phyloP scores from a whole-genome alignment of 345 rosid genomes.

The Cardamine chenopodiifolia region DNA sequence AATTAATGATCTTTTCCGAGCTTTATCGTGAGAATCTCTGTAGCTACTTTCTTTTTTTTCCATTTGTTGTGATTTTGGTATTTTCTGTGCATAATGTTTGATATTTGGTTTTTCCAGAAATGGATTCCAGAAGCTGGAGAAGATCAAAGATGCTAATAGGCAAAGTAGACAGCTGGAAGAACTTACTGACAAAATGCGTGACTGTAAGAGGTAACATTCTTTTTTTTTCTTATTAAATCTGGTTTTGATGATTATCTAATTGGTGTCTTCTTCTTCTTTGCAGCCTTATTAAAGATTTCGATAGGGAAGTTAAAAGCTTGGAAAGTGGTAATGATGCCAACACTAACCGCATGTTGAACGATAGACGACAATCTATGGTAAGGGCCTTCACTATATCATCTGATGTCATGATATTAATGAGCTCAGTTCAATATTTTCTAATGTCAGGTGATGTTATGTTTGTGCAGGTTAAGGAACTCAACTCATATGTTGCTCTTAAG shows the following conservation, averaged over 20 bases:
- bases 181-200: constrained; percentile 92
- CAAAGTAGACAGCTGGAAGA: constrained; percentile 96
- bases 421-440: background rate
- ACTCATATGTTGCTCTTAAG: constrained; percentile 78
- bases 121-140: constrained; percentile 96
- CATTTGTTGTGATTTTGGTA: background rate
- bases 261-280: constrained; percentile 33
- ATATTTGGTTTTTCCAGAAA: constrained; percentile 50
- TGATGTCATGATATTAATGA: background rate
- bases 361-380: constrained; percentile 90
- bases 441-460: constrained; percentile 14
- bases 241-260: background rate
- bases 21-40: constrained; percentile 65
- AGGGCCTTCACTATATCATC: background rate
- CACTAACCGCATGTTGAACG: constrained; percentile 70
- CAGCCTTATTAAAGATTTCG: constrained; percentile 97
- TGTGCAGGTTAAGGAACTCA: constrained; percentile 77
- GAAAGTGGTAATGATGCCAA: constrained; percentile 67
- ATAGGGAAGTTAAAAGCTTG: constrained; percentile 69
- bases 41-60: background rate
- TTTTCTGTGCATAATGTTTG: background rate
- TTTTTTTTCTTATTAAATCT: background rate
- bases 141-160: constrained; percentile 87
- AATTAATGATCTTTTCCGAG: constrained; percentile 84
- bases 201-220: constrained; percentile 73